Conservation (phyloP, 1,139 yeast genomes). For the Geotrichum histeridarum region DNA sequence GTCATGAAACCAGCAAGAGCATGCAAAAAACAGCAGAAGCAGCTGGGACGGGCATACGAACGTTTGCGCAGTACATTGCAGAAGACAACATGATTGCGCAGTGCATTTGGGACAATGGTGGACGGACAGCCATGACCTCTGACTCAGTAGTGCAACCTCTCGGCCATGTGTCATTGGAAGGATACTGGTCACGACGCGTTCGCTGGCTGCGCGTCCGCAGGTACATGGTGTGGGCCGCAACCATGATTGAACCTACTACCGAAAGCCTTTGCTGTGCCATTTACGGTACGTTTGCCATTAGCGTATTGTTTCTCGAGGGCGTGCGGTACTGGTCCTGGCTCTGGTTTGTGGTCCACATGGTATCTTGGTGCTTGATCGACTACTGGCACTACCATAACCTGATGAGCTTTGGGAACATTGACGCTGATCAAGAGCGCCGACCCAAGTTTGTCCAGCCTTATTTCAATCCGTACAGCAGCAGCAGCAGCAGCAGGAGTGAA, state of each 20-base stretch:
- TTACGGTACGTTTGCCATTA: conserved; percentile 56
- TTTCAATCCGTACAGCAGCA: conserved; percentile 25
- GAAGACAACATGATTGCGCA: conserved; percentile 93
- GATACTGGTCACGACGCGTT: conserved; percentile 63
- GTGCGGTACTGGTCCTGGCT: conserved; percentile 34
- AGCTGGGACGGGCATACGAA: conserved; percentile 51
- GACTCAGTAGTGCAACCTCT: conserved; percentile 80
- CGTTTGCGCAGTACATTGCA: conserved; percentile 78
- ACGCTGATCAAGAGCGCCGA: conserved; percentile 20
- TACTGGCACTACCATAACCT: conserved; percentile 53
- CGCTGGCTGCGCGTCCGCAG: conserved; percentile 87
- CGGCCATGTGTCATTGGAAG: conserved; percentile 43
- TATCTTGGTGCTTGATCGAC: conserved; percentile 61
- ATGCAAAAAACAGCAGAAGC: background rate
- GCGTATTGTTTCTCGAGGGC: conserved; percentile 40
- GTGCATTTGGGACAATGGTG: conserved; percentile 70
- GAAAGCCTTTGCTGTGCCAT: conserved; percentile 65
- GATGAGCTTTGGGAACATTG: conserved; percentile 37
- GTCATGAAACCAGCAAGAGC: too few relatives aligned
- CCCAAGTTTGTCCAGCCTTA: conserved; percentile 33
- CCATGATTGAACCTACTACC: conserved; percentile 79
- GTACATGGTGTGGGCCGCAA: conserved; percentile 83
- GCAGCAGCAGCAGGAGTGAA: conserved; percentile 2
- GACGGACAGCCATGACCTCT: conserved; percentile 71
- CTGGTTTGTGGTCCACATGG: conserved; percentile 51